Percentiles rank a stretch among this genome's conserved stretches.
Evolutionary conservation across 352 stramenopile species (phyloP).

Genomic region (Phytophthora nicotianae): DNA sequence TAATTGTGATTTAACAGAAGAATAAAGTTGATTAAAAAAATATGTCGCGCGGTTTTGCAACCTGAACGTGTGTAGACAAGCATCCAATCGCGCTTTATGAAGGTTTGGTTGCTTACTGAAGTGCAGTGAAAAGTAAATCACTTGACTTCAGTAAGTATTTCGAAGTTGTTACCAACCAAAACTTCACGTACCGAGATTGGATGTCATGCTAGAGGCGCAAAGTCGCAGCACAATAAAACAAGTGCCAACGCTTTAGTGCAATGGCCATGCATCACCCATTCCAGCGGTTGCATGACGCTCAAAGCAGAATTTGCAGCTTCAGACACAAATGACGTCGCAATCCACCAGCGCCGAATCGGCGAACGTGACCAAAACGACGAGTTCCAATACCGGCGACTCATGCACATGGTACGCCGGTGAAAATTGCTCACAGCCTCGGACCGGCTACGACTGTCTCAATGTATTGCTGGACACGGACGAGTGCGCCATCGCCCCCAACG

Average conservation of each 20-base stretch:
- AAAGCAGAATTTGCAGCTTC: constrained; percentile 20
- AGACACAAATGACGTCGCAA: constrained; percentile 18
- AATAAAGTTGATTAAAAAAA: constrained; percentile 1
- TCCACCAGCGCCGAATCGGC: not conserved
- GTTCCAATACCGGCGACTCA: constrained; percentile 34
- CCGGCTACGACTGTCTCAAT: constrained; percentile 42
- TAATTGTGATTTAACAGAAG: not conserved
- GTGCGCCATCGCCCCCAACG: constrained; percentile 39
- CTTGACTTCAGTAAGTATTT: constrained; percentile 16
- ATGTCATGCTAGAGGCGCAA: constrained; percentile 1
- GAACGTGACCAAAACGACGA: constrained; percentile 21
- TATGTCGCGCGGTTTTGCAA: constrained; percentile 8
- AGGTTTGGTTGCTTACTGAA: not conserved
- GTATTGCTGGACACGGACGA: constrained; percentile 29
- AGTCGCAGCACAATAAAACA: constrained; percentile 18
- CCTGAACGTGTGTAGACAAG: constrained; percentile 12
- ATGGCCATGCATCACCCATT: constrained; percentile 19
- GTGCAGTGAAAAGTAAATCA: not conserved
- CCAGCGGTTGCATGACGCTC: constrained; percentile 4
- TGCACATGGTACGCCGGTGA: constrained; percentile 41
- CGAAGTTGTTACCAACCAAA: not conserved
- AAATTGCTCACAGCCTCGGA: constrained; percentile 28
- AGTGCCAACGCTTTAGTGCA: constrained; percentile 13
- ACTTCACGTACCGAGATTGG: not conserved
- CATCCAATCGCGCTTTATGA: not conserved